Conservation (phyloP, 345 rosid genomes). For the Citrus reticulata region DNA sequence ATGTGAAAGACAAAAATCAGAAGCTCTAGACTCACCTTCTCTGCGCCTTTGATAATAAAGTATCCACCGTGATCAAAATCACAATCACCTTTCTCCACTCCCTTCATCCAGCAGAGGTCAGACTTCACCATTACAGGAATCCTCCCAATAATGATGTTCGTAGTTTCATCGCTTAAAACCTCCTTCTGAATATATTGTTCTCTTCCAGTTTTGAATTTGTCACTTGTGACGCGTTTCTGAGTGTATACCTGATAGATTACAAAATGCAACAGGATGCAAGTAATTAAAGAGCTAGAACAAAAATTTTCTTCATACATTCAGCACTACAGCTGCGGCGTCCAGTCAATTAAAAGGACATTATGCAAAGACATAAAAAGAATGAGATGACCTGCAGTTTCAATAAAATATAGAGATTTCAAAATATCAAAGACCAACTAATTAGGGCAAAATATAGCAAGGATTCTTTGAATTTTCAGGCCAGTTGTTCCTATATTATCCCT, state of each 20-base stretch:
- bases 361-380: background rate
- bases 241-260: conserved; percentile 53
- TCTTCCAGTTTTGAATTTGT: conserved; percentile 89
- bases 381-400: background rate
- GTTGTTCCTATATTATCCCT: no score
- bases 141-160: conserved; percentile 66
- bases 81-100: conserved; percentile 59
- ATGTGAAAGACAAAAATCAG: background rate
- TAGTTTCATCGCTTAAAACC: conserved; percentile 26
- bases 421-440: background rate
- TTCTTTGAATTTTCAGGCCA: conserved; percentile 1
- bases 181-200: conserved; percentile 44
- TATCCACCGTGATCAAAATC: conserved; percentile 94
- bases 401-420: background rate
- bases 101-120: conserved; percentile 67
- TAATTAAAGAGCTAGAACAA: conserved; percentile 2
- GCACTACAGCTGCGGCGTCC: background rate
- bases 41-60: conserved; percentile 90
- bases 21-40: conserved; percentile 51
- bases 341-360: background rate
- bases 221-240: conserved; percentile 41
- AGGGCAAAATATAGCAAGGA: background rate
- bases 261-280: conserved; percentile 10
- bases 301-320: background rate
- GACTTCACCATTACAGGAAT: conserved; percentile 95